Base-by-base conservation (phyloP, 768 basidiomycete genomes). In the Rhizopogon roseolus region DNA sequence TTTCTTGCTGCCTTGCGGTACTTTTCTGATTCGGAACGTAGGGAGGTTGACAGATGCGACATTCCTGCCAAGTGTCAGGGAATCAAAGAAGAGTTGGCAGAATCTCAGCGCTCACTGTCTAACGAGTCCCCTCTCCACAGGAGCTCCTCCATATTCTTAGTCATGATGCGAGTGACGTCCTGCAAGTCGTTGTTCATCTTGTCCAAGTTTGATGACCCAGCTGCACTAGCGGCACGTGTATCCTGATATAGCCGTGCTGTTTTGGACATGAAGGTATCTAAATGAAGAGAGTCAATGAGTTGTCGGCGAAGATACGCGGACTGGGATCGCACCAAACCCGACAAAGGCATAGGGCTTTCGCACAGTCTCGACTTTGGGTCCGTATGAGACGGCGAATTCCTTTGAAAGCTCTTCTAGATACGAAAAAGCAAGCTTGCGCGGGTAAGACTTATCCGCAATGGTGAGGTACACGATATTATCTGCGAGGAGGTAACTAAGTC, bases 61-160 rank as follows among this genome's bases (percentile, higher is more conserved):
- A 99, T 99, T 66, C 89, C 94, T 96, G 61, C 11, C 54, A 36
- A 25, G 48, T 28, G 17, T 37, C 19, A 52, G 16, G 6, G 17
- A 32, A 56, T 56, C 22, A 62, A 32, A n/a, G 17, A 40, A 16
- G 34, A 22, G 28, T 39, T 5, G n/a, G 9, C 29, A 28, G 1
- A 25, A 19, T 39, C 11, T 16, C 1, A 40, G 39, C 43, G 74
- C 90, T 61, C 65, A 96, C 97, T 80, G 70, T 99, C 97, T 54
- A 99, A 78, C 29, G 93, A 96, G 69, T 99, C 97, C 27, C 97
- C 97, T 68, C 97, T 79, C 97, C 96, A 98, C 46, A 99, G 73
- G 49, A 99, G 75, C 71, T 99, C 97, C 71, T 99, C 97, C 96
- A 99, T 99, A 66, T 99, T 98, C 77, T 99, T 98, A 8, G 97